These are phyloP conservation scores for Leccinum cinnamomeum DNA, from an alignment of 1,284 basidiomycete species.

Conservation along the genomic window DNA sequence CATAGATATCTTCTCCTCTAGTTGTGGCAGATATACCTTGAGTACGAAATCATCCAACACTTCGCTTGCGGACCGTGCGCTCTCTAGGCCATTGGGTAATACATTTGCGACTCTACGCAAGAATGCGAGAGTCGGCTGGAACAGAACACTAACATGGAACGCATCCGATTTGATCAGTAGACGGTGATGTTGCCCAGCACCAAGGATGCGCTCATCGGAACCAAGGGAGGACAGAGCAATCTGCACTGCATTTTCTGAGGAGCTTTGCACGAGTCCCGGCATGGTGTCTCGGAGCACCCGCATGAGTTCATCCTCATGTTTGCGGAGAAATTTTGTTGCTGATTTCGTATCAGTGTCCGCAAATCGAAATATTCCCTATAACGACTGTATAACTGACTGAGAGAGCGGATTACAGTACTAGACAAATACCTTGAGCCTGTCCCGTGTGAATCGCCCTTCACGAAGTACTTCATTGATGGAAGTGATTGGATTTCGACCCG, in stretches of 20 bases:
- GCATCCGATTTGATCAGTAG: slow-evolving; percentile 88
- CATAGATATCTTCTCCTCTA: slow-evolving; percentile 91
- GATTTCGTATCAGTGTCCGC: slow-evolving; percentile 81
- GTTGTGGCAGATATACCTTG: slow-evolving; percentile 89
- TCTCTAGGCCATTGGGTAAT: slow-evolving; percentile 74
- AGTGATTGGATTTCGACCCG: slow-evolving; percentile 82
- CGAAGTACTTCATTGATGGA: slow-evolving; percentile 94
- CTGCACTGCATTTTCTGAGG: slow-evolving; percentile 61
- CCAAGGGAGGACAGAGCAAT: slow-evolving; percentile 58
- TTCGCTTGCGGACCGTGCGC: slow-evolving; percentile 67
- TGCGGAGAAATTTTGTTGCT: slow-evolving; percentile 65
- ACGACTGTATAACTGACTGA: slow-evolving; percentile 7
- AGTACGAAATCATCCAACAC: slow-evolving; percentile 94
- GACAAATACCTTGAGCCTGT: slow-evolving; percentile 69
- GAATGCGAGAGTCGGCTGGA: slow-evolving; percentile 91
- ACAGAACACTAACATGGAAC: slow-evolving; percentile 93
- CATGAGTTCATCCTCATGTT: slow-evolving; percentile 85
- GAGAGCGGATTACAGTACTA: not conserved
- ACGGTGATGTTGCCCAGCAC: slow-evolving; percentile 78
- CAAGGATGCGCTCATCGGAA: slow-evolving; percentile 70
- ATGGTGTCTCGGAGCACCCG: slow-evolving; percentile 87
- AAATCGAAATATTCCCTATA: slow-evolving; percentile 85
- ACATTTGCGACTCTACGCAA: slow-evolving; percentile 72
- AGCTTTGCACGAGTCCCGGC: slow-evolving; percentile 85
- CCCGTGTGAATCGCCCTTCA: slow-evolving; percentile 76